Base-by-base conservation (phyloP, 2,329 filamentous ascomycete genomes). In the Lasiodiplodia citricola region DNA sequence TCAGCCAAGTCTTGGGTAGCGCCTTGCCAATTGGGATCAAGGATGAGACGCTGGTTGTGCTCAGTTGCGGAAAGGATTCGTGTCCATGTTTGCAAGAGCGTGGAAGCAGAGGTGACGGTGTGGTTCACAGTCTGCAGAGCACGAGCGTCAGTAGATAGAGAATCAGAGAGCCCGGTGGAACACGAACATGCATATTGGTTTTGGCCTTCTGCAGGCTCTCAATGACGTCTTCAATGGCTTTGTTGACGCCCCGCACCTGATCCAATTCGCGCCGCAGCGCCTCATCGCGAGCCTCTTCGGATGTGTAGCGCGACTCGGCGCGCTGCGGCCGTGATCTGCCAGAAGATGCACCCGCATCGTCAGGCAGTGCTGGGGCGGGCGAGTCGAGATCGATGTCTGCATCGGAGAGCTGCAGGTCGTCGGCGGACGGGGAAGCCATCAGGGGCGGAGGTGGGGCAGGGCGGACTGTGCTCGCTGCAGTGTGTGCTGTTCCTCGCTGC, bases 61-160 rank as follows among this genome's bases (percentile, higher is more conserved):
- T 99, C 96, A 4, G 96, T 97, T 80, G 99, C 96, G 7, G 93
- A 96, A 14, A 99, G 87, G 72, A 99, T 97, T 65, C 94, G 90
- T 10, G 94, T 97, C 95, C 95, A 99, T 18, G 94, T 97, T 75
- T 96, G 94, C 38, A 99, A 89, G 16, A 99, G 87, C 1, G 92
- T 92, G 16, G 94, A 96, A 3, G 96, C 94, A 67, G 94, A 95
- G 72, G 87, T 87, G 52, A 98, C 94, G 3, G 96, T 97, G 70
- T 87, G 87, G 66, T 91, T 91, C 44, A 98, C 94, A 28, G 91
- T 96, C 92, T 92, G 71, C 10, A 35, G n/a, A 23, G n/a, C 14
- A 18, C 58, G 25, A 67, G 60, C 31, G n/a, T 68, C 23, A 68
- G 18, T 14, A 60, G 37, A 47, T 10, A n/a, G n/a, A 56, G 35